Evolutionary conservation across 2,329 filamentous ascomycete genomes (phyloP), one percentile per base, ranked within the genome.

Genomic region (Microsporum ferrugineum): DNA sequence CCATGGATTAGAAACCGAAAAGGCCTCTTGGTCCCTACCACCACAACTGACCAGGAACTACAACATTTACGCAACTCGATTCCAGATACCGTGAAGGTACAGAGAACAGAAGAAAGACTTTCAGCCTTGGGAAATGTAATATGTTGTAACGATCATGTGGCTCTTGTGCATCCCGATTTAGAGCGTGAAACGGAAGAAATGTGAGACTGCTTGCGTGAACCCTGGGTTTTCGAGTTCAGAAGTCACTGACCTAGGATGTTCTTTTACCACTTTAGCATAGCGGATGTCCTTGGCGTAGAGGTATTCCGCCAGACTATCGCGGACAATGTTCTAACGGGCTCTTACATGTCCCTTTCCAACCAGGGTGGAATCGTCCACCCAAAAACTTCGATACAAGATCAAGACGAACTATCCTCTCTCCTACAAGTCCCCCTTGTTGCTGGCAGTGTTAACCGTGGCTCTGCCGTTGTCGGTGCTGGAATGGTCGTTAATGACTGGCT

Each of bases 401-500:
- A 99, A 81, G 94, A 99, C 74, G 94, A 99, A 80, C 84, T 99
- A 66, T 91, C 88, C 65, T 91, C 87, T 71, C 79, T 99, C 76
- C 82, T 99, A 65, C 92, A 97, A 78, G 92, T 99, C 41, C 94
- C 94, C 12, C 85, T 99, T 4, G 94, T 99, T 0, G 94, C 94
- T 2, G 94, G 94, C 47, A 89, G 85, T 71, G 88, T 99, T 65
- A 99, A 99, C 78, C 84, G 94, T 65, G 94, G 94, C 64, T 91
- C 86, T 72, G 86, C 90, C 63, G 91, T 99, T 34, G 91, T 99
- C n/a, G 94, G 94, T 61, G 94, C 92, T 1, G 91, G 91, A 49
- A 94, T 95, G 88, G 91, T 96, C 3, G 91, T 96, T 65, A 96
- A 96, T 73, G 92, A 97, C 81, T 96, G 92, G 91, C 84, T 96